phyloP scores from a whole-genome alignment of 805 yeast species.

The Candida pseudofarinosa region DNA sequence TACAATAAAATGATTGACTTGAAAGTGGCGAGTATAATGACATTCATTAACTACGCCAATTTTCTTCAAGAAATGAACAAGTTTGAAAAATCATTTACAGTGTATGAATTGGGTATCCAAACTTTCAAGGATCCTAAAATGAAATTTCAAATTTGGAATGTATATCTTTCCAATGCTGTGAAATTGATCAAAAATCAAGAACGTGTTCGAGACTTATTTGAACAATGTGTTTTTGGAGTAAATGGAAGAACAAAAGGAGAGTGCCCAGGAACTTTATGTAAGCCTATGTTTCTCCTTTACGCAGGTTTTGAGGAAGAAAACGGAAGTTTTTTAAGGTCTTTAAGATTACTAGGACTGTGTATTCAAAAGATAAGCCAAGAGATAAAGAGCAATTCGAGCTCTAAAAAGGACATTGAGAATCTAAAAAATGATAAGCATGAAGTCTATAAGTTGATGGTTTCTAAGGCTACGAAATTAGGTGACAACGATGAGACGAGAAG shows the following conservation, averaged over 20 bases:
- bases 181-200: constrained; percentile 15
- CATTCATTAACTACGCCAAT: constrained; percentile 61
- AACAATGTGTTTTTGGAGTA: constrained; percentile 46
- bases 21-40: constrained; percentile 65
- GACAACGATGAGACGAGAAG: constrained; percentile 22
- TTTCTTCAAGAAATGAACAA: constrained; percentile 48
- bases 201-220: constrained; percentile 66
- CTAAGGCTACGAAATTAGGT: constrained; percentile 6
- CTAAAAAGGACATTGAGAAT: constrained; percentile 9
- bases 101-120: constrained; percentile 67
- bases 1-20: constrained; percentile 32
- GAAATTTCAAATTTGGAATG: constrained; percentile 63
- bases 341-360: constrained; percentile 19
- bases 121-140: constrained; percentile 55
- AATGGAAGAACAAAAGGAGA: constrained; percentile 11
- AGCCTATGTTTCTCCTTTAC: constrained; percentile 50
- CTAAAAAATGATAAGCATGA: constrained; percentile 20
- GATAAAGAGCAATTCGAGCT: constrained; percentile 1
- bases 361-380: constrained; percentile 5
- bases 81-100: constrained; percentile 48
- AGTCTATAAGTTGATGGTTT: constrained; percentile 13
- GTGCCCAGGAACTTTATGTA: constrained; percentile 41
- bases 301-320: constrained; percentile 56
- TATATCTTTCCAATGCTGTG: constrained; percentile 55
- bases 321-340: constrained; percentile 49